phyloP scores from a whole-genome alignment of 2,329 filamentous ascomycete genomes.

The Pseudopithomyces maydicus region DNA sequence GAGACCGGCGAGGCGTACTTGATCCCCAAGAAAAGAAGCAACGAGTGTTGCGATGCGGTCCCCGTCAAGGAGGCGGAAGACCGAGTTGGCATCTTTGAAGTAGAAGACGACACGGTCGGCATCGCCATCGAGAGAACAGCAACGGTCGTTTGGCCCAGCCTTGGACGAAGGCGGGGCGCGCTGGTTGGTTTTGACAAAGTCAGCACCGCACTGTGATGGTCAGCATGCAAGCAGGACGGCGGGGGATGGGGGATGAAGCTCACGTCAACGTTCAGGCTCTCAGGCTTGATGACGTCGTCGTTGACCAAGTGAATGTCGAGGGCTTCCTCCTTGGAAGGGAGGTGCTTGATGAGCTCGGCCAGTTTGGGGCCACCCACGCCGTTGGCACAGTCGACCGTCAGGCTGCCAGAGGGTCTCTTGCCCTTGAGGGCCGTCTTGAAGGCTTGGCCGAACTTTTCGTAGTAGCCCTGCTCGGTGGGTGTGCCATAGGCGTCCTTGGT shows the following conservation, averaged over 20 bases:
- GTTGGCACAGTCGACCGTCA: conserved; percentile 95
- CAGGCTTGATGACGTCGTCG: conserved; percentile 88
- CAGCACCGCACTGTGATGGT: conserved; percentile 76
- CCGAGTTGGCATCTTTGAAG: conserved; percentile 79
- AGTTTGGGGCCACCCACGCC: conserved; percentile 95
- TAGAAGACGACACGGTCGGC: conserved; percentile 97
- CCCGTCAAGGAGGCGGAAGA: conserved; percentile 92
- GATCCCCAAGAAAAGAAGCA: conserved; percentile 90
- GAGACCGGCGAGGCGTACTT: conserved; percentile 79
- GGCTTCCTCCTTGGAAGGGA: conserved; percentile 69
- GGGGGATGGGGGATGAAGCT: conserved; percentile 27
- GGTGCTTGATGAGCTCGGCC: conserved; percentile 79
- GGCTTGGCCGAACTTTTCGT: conserved; percentile 84
- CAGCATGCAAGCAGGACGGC: conserved; percentile 3
- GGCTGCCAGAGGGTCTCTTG: conserved; percentile 68
- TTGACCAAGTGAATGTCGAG: conserved; percentile 88
- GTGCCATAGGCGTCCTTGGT: conserved; percentile 87
- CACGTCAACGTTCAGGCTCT: conserved; percentile 87
- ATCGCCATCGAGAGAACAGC: conserved; percentile 92
- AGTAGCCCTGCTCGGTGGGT: conserved; percentile 89
- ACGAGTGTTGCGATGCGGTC: conserved; percentile 95
- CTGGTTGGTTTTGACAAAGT: conserved; percentile 97
- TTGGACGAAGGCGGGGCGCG: conserved; percentile 83
- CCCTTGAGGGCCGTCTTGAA: conserved; percentile 83
- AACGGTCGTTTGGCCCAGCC: conserved; percentile 75